Conservation (phyloP, 108 stramenopile genomes). For the Skeletonema menzelii region DNA sequence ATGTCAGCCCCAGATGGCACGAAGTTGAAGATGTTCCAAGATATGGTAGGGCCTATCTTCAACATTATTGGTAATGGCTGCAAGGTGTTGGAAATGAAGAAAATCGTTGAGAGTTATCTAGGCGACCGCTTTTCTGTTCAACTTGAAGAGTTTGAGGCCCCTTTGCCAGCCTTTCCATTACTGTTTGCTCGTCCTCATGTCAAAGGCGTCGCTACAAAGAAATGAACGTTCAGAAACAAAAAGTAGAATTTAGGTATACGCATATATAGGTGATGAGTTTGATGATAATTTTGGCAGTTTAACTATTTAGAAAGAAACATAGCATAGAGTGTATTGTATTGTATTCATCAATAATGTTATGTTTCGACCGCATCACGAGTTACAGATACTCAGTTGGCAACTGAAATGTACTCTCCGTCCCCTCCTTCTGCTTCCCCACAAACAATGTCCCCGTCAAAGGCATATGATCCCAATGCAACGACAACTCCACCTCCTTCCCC, state of each 20-base stretch:
- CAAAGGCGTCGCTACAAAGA: constrained; percentile 38
- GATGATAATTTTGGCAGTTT: neutral
- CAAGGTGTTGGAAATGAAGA: constrained; percentile 28
- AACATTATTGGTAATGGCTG: constrained; percentile 56
- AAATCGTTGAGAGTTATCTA: constrained; percentile 14
- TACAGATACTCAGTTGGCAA: constrained; percentile 77
- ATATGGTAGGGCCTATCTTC: constrained; percentile 38
- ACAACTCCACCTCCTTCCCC: constrained; percentile 84
- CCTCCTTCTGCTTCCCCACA: constrained; percentile 71
- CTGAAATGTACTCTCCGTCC: constrained; percentile 54
- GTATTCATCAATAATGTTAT: neutral
- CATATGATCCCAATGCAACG: constrained; percentile 98
- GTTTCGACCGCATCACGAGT: neutral
- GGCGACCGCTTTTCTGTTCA: constrained; percentile 15
- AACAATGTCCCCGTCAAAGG: constrained; percentile 90
- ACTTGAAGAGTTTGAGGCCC: constrained; percentile 23
- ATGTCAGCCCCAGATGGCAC: constrained; percentile 34
- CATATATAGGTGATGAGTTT: neutral
- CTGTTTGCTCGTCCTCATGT: constrained; percentile 33
- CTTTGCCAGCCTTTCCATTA: constrained; percentile 17
- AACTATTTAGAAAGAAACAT: neutral
- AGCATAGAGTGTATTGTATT: neutral
- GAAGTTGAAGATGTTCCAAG: constrained; percentile 19
- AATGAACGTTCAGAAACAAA: neutral
- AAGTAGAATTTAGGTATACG: neutral